Conservation (phyloP, 1,284 basidiomycete species). For the Tausonia pullulans region DNA sequence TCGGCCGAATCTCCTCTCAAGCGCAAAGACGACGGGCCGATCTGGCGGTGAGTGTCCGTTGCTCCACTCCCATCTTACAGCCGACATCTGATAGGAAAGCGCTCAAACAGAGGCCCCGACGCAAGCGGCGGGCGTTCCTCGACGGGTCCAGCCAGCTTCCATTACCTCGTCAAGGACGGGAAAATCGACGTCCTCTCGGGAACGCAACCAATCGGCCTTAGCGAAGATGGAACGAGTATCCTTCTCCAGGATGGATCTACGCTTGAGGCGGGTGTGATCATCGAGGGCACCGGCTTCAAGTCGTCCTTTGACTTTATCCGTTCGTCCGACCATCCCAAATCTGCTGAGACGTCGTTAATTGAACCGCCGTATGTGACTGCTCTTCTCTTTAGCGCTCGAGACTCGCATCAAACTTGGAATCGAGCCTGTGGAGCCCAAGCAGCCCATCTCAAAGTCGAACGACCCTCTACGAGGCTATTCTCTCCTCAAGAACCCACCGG, state of each 20-base stretch:
- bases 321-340: background rate
- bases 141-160: background rate
- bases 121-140: background rate
- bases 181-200: background rate
- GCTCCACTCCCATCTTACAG: too few relatives aligned
- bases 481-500: background rate
- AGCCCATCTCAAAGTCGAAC: background rate
- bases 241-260: background rate
- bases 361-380: background rate
- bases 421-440: background rate
- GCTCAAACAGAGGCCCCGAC: background rate
- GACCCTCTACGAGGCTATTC: background rate
- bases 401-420: background rate
- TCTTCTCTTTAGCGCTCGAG: background rate
- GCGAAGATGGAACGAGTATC: background rate
- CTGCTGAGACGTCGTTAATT: background rate
- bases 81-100: too few relatives aligned
- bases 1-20: background rate
- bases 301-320: background rate
- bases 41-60: background rate
- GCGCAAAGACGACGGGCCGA: background rate
- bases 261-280: background rate
- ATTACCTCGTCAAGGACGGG: background rate
- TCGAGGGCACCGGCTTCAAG: background rate
- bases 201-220: background rate